Percentiles rank a stretch among this genome's conserved stretches.
Evolutionary conservation across 306 rosid species (phyloP).

Genomic region (Boehmeria nivea): DNA sequence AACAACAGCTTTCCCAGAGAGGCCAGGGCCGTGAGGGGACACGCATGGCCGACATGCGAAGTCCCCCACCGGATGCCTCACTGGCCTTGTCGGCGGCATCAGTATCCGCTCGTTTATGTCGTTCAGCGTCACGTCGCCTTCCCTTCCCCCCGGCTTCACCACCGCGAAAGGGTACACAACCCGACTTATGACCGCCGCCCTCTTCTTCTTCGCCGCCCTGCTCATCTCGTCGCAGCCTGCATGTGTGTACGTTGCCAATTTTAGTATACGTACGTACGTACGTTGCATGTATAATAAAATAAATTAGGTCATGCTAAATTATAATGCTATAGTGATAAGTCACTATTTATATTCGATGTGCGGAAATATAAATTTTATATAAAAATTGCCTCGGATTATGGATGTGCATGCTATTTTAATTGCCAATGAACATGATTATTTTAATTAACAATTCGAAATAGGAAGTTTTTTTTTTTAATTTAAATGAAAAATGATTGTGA

Average conservation of each 20-base stretch:
- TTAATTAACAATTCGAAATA: too few relatives aligned
- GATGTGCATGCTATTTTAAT: too few relatives aligned
- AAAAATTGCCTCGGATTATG: too few relatives aligned
- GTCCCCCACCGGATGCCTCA: conserved; percentile 89
- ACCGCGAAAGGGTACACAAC: conserved; percentile 87
- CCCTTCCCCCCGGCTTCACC: conserved; percentile 90
- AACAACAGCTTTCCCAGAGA: conserved; percentile 94
- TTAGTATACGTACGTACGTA: background rate
- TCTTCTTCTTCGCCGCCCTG: conserved; percentile 12
- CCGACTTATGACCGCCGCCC: conserved; percentile 25
- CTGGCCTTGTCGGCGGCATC: conserved; percentile 86
- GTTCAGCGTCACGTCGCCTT: conserved; percentile 84
- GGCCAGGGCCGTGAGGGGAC: conserved; percentile 68
- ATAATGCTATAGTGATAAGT: too few relatives aligned
- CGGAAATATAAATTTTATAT: too few relatives aligned
- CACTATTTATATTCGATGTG: too few relatives aligned
- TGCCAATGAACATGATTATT: too few relatives aligned
- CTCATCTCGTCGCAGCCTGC: background rate
- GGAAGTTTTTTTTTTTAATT: too few relatives aligned
- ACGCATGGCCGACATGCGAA: conserved; percentile 95
- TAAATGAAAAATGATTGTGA: too few relatives aligned
- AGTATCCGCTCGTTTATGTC: conserved; percentile 87
- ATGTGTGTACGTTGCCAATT: too few relatives aligned
- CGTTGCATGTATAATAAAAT: background rate
- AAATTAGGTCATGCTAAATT: too few relatives aligned